Base-by-base conservation (phyloP, 2,329 filamentous ascomycete species). In the Calonectria pseudoreteaudii region DNA sequence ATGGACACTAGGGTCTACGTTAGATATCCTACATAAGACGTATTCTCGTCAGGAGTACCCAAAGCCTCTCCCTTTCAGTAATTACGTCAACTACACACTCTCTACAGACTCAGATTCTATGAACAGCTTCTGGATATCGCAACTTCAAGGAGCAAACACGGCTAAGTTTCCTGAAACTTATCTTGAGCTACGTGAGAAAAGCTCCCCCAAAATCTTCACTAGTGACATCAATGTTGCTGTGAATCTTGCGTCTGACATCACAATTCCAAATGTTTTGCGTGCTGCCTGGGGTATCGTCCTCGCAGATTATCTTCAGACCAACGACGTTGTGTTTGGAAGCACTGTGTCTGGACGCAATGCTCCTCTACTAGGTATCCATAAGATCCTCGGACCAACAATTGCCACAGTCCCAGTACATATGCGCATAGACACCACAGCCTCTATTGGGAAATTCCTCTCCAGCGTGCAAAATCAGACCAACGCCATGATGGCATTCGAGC, bases 261-360 rank as follows among this genome's bases (percentile, higher is more conserved):
- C 66, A 10, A 50, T 50, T 36, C 38, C 66, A 16, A 69, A 30
- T 18, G 11, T 70, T 49, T 23, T 70, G 10, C 68, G 56, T 16
- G 68, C 30, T 11, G 68, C 68, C 23, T 70, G 68, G 68, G 68
- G 30, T 41, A 18, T 64, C 13, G n/a, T 70, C 3, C 13, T 70
- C 18, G 38, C 68, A 28, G 38, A 50, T 9, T 70, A 64, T 30
- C 31, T 78, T 1, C 76, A 80, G 1, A 71, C 71, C 0, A 58
- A 83, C 16, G 65, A 67, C 26, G 18, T 67, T 31, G 49, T 67
- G 3, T 67, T 67, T 31, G 65, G 65, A 50, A 53, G 34, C 47
- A 67, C 65, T 38, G 49, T 67, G 16, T 67, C 66, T n/a, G 66
- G 66, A 20, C 66, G 66, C 10, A 47, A 68, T 41, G 66, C 66